Evolutionary conservation across 345 rosid genomes (phyloP).

Genomic region (Rhodomyrtus tomentosa): DNA sequence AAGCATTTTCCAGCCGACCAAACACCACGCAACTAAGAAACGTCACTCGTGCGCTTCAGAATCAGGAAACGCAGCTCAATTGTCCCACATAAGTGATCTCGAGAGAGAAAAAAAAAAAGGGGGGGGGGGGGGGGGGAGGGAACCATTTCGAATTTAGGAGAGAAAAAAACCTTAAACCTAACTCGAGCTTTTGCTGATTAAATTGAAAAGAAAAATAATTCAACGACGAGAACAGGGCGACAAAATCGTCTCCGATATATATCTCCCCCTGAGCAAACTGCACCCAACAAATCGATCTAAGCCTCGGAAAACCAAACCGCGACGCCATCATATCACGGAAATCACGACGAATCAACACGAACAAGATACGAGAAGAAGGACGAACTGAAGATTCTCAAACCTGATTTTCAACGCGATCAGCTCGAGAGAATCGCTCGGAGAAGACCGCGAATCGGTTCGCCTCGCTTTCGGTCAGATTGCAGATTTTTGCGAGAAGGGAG

Average conservation of each 20-base stretch:
- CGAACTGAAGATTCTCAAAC: not conserved
- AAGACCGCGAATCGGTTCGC: not conserved
- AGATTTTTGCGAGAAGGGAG: not conserved
- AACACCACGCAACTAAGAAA: not conserved
- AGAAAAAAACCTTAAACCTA: not conserved
- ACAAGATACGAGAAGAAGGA: not conserved
- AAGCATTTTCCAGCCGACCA: not conserved
- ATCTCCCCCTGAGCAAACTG: not conserved
- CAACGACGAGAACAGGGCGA: not conserved
- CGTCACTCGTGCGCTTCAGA: not conserved
- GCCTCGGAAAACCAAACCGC: not conserved
- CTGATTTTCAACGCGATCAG: not conserved
- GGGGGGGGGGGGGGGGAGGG: not conserved
- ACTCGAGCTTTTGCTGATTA: not conserved
- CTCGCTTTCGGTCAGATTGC: not conserved
- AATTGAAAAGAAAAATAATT: not conserved
- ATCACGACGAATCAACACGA: not conserved
- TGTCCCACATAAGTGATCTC: not conserved
- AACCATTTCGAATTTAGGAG: not conserved
- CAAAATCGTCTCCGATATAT: not conserved
- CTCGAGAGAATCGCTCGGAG: not conserved
- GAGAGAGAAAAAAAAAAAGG: no score
- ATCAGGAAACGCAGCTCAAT: not conserved
- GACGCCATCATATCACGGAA: not conserved
- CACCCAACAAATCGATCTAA: not conserved